These are phyloP conservation scores for Barnettozyma vustinii DNA, from an alignment of 805 yeast genomes.

Conservation along the genomic window DNA sequence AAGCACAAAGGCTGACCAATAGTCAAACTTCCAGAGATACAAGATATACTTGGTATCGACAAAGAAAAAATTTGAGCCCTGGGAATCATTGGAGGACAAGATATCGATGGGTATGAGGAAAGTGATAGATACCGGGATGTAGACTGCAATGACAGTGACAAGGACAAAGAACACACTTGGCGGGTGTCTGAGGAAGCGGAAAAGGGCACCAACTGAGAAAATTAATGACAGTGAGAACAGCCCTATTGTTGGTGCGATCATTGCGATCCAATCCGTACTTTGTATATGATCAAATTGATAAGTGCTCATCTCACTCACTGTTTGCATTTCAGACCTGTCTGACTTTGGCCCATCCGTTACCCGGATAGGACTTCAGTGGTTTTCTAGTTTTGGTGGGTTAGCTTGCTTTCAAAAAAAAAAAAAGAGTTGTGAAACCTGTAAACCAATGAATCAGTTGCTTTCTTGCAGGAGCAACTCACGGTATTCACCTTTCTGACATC, in stretches of 20 bases:
- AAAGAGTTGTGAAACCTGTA: no score
- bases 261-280: not conserved
- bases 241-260: conserved; percentile 19
- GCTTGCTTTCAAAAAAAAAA: no score
- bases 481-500: no score
- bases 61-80: conserved; percentile 33
- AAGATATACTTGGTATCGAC: conserved; percentile 44
- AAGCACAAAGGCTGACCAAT: conserved; percentile 75
- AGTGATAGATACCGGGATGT: conserved; percentile 70
- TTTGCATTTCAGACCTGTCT: not conserved
- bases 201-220: conserved; percentile 16
- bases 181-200: conserved; percentile 17
- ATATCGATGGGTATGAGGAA: conserved; percentile 73
- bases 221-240: conserved; percentile 18
- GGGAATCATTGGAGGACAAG: conserved; percentile 39
- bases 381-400: no score
- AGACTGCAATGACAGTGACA: conserved; percentile 48
- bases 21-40: conserved; percentile 66
- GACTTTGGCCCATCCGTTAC: not conserved
- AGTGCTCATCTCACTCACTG: not conserved
- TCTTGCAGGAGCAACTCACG: no score
- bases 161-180: conserved; percentile 20
- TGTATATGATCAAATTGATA: not conserved
- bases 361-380: not conserved
- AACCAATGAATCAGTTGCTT: no score